phyloP scores from a whole-genome alignment of 768 basidiomycete genomes.

The Hygrocybe coccinea region DNA sequence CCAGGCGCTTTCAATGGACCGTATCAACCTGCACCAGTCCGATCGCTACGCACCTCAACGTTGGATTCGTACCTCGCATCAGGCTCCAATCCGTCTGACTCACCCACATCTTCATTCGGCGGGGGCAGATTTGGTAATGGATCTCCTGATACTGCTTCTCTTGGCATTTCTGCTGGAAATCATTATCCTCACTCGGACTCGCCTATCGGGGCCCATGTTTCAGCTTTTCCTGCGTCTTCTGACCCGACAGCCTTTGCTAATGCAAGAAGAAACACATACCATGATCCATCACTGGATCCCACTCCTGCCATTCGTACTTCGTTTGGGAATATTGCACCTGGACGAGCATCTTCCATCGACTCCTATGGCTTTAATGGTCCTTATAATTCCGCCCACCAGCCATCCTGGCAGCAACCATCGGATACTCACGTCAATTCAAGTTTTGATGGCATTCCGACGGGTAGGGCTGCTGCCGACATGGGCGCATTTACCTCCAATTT shows the following conservation, averaged over 20 bases:
- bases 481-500: constrained; percentile 16
- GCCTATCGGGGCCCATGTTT: constrained; percentile 29
- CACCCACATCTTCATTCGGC: constrained; percentile 69
- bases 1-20: constrained; percentile 48
- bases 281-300: constrained; percentile 39
- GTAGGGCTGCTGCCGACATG: background rate
- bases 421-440: constrained; percentile 12
- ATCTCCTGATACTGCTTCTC: constrained; percentile 63
- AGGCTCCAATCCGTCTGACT: constrained; percentile 57
- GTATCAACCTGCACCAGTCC: constrained; percentile 64
- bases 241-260: constrained; percentile 26
- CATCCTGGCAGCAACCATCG: constrained; percentile 31
- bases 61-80: constrained; percentile 55
- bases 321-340: constrained; percentile 30
- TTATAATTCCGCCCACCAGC: constrained; percentile 6
- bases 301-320: constrained; percentile 25
- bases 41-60: constrained; percentile 56
- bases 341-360: constrained; percentile 34
- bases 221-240: constrained; percentile 19
- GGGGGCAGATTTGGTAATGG: constrained; percentile 57
- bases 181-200: constrained; percentile 36
- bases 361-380: constrained; percentile 12
- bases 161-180: constrained; percentile 43
- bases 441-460: constrained; percentile 11
- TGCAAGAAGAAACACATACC: constrained; percentile 35